phyloP scores from a whole-genome alignment of 2,329 filamentous ascomycete species.

The Alternaria arbusti region DNA sequence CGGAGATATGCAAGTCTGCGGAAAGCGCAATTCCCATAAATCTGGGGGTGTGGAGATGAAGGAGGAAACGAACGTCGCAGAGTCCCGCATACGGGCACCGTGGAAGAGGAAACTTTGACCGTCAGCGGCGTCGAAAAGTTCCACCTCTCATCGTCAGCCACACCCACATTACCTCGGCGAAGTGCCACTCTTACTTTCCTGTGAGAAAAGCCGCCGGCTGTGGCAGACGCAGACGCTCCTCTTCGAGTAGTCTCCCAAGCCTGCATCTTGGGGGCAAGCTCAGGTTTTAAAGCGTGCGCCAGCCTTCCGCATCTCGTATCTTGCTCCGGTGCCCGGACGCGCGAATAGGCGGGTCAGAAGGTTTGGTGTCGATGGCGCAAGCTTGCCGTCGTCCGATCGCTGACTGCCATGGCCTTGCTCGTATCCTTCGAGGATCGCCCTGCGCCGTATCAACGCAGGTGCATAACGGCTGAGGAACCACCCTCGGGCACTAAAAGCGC shows the following conservation, averaged over 20 bases:
- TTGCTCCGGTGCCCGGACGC: conserved; percentile 8
- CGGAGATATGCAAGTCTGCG: not conserved
- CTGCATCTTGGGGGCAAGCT: conserved; percentile 9
- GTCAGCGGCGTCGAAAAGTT: conserved; percentile 16
- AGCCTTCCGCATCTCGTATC: conserved; percentile 20
- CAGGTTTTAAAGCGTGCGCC: conserved; percentile 8
- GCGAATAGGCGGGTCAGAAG: conserved; percentile 12
- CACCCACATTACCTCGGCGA: conserved; percentile 14
- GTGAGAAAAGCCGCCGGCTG: conserved; percentile 5
- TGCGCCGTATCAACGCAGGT: conserved; percentile 10
- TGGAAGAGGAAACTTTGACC: conserved; percentile 7
- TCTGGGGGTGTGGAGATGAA: conserved; percentile 4
- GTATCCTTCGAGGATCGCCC: conserved; percentile 17
- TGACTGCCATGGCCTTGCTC: conserved; percentile 19
- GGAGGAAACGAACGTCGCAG: conserved; percentile 11
- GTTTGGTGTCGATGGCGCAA: conserved; percentile 22
- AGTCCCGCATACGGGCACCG: conserved; percentile 5
- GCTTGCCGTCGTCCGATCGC: conserved; percentile 28
- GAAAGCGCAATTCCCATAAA: not conserved
- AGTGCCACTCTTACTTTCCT: conserved; percentile 1
- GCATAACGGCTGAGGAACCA: conserved; percentile 22
- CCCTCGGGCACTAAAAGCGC: conserved; percentile 40
- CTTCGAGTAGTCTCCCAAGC: not conserved
- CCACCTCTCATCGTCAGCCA: conserved; percentile 26
- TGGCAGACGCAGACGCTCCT: conserved; percentile 3